Percentiles rank a stretch among this genome's conserved stretches.
Conservation (phyloP, 164 flowering plant genomes). For the Aristolochia californica region DNA sequence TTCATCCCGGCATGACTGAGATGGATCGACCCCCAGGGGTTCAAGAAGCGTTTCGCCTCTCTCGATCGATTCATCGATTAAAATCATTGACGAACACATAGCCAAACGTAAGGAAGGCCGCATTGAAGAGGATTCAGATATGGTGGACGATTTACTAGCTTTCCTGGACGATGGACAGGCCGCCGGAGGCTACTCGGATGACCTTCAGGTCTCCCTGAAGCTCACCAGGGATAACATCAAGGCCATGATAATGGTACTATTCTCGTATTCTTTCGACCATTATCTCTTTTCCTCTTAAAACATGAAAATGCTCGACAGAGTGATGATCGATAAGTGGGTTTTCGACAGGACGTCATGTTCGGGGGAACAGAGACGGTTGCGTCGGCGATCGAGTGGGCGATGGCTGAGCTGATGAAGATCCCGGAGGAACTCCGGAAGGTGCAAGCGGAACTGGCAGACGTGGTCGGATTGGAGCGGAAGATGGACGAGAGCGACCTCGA, state of each 20-base stretch:
- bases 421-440: conserved; percentile 51
- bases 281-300: too few species aligned
- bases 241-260: conserved; percentile 76
- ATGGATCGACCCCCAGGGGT: conserved; percentile 54
- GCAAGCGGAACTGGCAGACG: conserved; percentile 52
- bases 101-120: conserved; percentile 16
- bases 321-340: too few species aligned
- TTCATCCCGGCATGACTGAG: conserved; percentile 52
- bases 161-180: conserved; percentile 35
- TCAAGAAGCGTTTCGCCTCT: conserved; percentile 24
- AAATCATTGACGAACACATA: conserved; percentile 54
- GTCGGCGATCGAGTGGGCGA: conserved; percentile 81
- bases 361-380: conserved; percentile 94
- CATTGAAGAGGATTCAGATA: conserved; percentile 28
- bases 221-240: conserved; percentile 68
- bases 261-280: too few species aligned
- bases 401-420: conserved; percentile 59
- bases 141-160: conserved; percentile 70
- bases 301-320: too few species aligned
- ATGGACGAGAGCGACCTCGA: conserved; percentile 64
- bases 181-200: conserved; percentile 23
- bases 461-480: conserved; percentile 45
- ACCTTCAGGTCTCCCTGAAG: conserved; percentile 30
- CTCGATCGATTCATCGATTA: conserved; percentile 62
- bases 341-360: conserved; percentile 85